phyloP scores from a whole-genome alignment of 176 grass and related monocot species.

The Stipa capillata region DNA sequence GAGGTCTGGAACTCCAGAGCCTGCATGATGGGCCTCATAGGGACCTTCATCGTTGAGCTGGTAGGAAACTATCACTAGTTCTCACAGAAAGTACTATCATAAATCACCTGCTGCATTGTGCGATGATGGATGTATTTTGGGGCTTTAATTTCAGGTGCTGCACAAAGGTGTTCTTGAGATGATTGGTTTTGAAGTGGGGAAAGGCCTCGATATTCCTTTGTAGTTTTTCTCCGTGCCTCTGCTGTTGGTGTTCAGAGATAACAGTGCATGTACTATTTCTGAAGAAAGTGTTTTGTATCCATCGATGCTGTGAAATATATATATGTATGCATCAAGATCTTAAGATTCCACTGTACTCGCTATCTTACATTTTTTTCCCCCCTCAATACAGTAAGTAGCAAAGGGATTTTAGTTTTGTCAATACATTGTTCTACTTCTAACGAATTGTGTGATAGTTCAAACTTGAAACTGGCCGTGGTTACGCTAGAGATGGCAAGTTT shows the following conservation, averaged over 20 bases:
- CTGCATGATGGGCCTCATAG: conserved; percentile 84
- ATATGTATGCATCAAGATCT: not conserved
- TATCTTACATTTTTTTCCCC: not conserved
- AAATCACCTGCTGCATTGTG: not conserved
- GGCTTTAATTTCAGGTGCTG: conserved; percentile 36
- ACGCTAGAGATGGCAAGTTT: not conserved
- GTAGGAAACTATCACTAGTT: not conserved
- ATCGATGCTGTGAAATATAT: not conserved
- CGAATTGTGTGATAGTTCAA: not conserved
- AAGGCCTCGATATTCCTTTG: conserved; percentile 76
- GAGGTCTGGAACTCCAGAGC: conserved; percentile 84
- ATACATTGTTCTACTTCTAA: too few relatives aligned
- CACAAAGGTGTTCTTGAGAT: conserved; percentile 71
- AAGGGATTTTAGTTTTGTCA: not conserved
- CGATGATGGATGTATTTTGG: not conserved
- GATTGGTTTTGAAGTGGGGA: conserved; percentile 72
- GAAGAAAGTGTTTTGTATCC: too few relatives aligned
- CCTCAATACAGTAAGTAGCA: too few relatives aligned
- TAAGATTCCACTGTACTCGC: not conserved
- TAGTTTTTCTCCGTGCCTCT: not conserved
- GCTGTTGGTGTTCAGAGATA: not conserved
- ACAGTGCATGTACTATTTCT: too few relatives aligned
- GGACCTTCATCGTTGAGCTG: conserved; percentile 72
- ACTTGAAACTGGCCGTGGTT: not conserved
- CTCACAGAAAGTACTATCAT: not conserved